These are phyloP conservation scores for Wilhelminamyces savonicus DNA, from an alignment of 805 yeast species.

Conservation along the genomic window DNA sequence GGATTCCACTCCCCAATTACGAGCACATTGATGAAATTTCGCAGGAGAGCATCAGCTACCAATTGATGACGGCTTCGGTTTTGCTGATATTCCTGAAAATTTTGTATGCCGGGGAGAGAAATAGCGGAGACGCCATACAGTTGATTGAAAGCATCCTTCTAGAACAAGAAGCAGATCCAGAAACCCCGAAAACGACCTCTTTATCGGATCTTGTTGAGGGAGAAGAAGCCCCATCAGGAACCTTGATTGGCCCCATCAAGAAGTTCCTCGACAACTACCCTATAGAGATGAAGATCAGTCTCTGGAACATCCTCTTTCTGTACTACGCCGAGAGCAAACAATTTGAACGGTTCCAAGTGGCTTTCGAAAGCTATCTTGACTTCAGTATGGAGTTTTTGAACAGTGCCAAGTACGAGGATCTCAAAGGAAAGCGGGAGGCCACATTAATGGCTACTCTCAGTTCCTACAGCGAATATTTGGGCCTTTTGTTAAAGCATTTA, in stretches of 20 bases:
- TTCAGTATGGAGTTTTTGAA: conserved; percentile 35
- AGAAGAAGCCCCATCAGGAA: too few species aligned
- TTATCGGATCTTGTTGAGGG: too few species aligned
- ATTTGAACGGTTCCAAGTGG: conserved; percentile 32
- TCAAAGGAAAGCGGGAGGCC: conserved; percentile 28
- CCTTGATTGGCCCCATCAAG: conserved; percentile 47
- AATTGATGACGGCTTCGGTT: conserved; percentile 66
- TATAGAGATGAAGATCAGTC: conserved; percentile 55
- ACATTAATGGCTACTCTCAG: conserved; percentile 46
- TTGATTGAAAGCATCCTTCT: conserved; percentile 44
- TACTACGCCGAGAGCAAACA: conserved; percentile 34
- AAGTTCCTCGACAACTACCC: conserved; percentile 59
- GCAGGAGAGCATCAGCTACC: conserved; percentile 44
- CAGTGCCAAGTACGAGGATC: conserved; percentile 9
- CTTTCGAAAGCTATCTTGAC: conserved; percentile 47
- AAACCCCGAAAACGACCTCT: not conserved
- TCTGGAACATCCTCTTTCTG: conserved; percentile 70
- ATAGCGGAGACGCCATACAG: conserved; percentile 26
- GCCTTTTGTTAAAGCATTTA: conserved; percentile 24
- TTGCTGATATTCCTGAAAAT: conserved; percentile 57
- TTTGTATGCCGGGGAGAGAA: conserved; percentile 26
- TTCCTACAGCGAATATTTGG: conserved; percentile 47
- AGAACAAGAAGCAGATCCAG: conserved; percentile 14
- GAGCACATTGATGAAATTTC: conserved; percentile 53
- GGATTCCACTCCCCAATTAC: conserved; percentile 51